Evolutionary conservation across 2,329 filamentous ascomycete species (phyloP).

Genomic region (Beauveria bassiana): DNA sequence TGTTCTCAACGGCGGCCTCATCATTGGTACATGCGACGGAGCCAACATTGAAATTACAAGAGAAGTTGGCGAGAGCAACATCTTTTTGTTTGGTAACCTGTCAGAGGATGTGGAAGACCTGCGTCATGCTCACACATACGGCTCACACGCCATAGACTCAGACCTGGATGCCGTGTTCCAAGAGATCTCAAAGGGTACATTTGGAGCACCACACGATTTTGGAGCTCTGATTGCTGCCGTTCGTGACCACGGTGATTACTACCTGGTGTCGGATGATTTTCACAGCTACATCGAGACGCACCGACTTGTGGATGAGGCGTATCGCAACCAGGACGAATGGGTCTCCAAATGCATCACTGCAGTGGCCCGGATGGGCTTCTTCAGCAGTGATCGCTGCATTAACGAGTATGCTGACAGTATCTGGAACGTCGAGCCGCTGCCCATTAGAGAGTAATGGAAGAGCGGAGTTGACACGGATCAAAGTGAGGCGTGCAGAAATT

Average conservation of each 20-base stretch:
- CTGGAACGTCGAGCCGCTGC: constrained; percentile 88
- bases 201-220: constrained; percentile 74
- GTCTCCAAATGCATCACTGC: constrained; percentile 80
- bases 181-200: constrained; percentile 69
- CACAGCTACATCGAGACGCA: constrained; percentile 91
- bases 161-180: constrained; percentile 76
- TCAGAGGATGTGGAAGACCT: constrained; percentile 95
- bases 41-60: constrained; percentile 98
- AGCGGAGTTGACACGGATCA: neutral
- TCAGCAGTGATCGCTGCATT: constrained; percentile 90
- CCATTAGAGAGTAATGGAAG: constrained; percentile 29
- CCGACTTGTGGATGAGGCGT: constrained; percentile 81
- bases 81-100: constrained; percentile 96
- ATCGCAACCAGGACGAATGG: constrained; percentile 89
- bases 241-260: constrained; percentile 91
- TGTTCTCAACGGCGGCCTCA: constrained; percentile 90
- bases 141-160: constrained; percentile 67
- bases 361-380: constrained; percentile 94
- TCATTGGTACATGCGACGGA: constrained; percentile 96
- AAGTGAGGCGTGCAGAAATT: neutral
- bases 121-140: constrained; percentile 82
- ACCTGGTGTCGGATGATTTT: constrained; percentile 96
- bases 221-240: constrained; percentile 77
- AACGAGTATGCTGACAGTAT: constrained; percentile 95
- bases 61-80: constrained; percentile 92